Evolutionary conservation across 129 eudicot genomes (phyloP).

Genomic region (Flaveria sonorensis): DNA sequence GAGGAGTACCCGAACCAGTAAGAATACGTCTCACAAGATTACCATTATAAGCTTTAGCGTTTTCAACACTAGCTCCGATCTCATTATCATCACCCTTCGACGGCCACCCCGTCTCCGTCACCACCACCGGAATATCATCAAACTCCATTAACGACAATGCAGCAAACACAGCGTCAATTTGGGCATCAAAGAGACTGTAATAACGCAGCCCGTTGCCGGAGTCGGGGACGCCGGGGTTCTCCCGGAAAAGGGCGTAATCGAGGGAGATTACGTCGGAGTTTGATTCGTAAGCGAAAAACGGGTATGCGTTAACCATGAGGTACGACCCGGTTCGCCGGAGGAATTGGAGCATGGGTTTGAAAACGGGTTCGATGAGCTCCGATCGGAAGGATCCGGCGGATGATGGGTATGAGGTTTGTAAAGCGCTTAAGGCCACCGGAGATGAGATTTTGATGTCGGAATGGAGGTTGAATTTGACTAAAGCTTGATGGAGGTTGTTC

Average conservation of each 20-base stretch:
- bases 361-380: slow-evolving; percentile 59
- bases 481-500: slow-evolving; percentile 67
- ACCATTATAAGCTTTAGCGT: slow-evolving; percentile 81
- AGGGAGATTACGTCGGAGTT: slow-evolving; percentile 76
- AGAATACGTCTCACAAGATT: slow-evolving; percentile 65
- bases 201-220: slow-evolving; percentile 73
- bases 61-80: slow-evolving; percentile 59
- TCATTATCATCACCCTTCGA: slow-evolving; percentile 77
- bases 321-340: slow-evolving; percentile 65
- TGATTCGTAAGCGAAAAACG: slow-evolving; percentile 74
- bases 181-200: slow-evolving; percentile 85
- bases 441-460: slow-evolving; percentile 67
- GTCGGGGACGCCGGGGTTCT: slow-evolving; percentile 79
- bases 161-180: slow-evolving; percentile 88
- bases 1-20: slow-evolving; percentile 80
- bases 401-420: slow-evolving; percentile 70
- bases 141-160: slow-evolving; percentile 73
- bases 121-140: slow-evolving; percentile 61
- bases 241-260: slow-evolving; percentile 82
- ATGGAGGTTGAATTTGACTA: slow-evolving; percentile 47
- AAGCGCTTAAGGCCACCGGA: slow-evolving; percentile 68
- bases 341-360: slow-evolving; percentile 74
- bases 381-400: slow-evolving; percentile 78
- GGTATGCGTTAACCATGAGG: slow-evolving; percentile 89
- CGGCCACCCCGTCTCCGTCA: slow-evolving; percentile 96